phyloP scores from a whole-genome alignment of 305 asterid genomes.

The Fraxinus sp. region DNA sequence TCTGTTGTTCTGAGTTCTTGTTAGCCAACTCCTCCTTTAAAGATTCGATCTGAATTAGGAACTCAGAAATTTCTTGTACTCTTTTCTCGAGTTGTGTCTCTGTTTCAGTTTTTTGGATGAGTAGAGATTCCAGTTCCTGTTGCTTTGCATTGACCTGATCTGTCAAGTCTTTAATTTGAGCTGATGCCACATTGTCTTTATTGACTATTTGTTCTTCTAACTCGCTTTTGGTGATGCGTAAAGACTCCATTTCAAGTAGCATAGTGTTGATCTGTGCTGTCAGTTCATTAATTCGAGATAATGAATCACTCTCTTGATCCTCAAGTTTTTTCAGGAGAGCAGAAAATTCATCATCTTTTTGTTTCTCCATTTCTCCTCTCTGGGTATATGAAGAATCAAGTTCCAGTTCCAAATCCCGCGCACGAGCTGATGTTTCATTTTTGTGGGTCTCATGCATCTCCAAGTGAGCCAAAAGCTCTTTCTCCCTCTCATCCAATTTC shows the following conservation, averaged over 20 bases:
- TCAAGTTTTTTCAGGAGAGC: slow-evolving; percentile 50
- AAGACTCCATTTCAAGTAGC: slow-evolving; percentile 55
- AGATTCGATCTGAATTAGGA: slow-evolving; percentile 44
- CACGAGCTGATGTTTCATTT: slow-evolving; percentile 50
- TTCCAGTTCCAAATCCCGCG: slow-evolving; percentile 65
- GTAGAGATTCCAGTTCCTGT: slow-evolving; percentile 50
- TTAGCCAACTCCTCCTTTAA: slow-evolving; percentile 50
- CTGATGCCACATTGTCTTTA: slow-evolving; percentile 44
- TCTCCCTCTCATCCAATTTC: slow-evolving; percentile 56
- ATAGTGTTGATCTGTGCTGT: slow-evolving; percentile 37
- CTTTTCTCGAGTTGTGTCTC: slow-evolving; percentile 46
- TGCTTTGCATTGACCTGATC: slow-evolving; percentile 40
- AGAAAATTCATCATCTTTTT: slow-evolving; percentile 57
- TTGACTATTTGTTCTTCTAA: slow-evolving; percentile 53
- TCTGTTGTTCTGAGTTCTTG: slow-evolving; percentile 46
- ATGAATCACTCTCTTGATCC: slow-evolving; percentile 53
- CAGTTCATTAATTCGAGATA: slow-evolving; percentile 48
- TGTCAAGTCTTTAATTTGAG: slow-evolving; percentile 45
- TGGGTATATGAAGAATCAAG: slow-evolving; percentile 53
- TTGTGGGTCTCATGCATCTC: slow-evolving; percentile 71
- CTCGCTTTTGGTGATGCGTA: slow-evolving; percentile 44
- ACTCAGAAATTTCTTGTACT: slow-evolving; percentile 46
- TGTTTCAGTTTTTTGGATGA: slow-evolving; percentile 39
- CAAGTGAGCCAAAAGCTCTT: slow-evolving; percentile 44
- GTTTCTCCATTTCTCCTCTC: slow-evolving; percentile 57